Evolutionary conservation across 192 early-diverging fungal genomes (phyloP).

Genomic region (Globomyces pollinis-pini): DNA sequence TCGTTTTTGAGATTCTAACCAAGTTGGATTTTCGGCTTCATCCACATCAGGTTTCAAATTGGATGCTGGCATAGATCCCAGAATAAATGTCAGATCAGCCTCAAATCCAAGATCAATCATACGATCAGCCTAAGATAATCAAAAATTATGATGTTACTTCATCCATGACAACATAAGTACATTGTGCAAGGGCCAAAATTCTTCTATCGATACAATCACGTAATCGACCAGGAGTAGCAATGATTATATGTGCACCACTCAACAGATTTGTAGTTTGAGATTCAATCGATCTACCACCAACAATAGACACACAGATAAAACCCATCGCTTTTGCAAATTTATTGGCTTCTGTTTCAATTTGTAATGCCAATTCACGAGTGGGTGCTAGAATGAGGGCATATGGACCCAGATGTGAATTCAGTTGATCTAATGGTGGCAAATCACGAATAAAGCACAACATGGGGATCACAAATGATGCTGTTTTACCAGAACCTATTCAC

Average conservation of each 20-base stretch:
- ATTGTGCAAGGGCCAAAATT: constrained; percentile 86
- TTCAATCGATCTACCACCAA: constrained; percentile 71
- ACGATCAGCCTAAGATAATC: too few species aligned
- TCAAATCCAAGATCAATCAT: constrained; percentile 75
- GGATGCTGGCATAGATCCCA: constrained; percentile 85
- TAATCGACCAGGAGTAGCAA: constrained; percentile 96
- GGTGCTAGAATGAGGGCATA: constrained; percentile 93
- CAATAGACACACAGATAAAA: constrained; percentile 63
- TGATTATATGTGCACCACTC: constrained; percentile 90
- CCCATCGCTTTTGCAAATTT: constrained; percentile 86
- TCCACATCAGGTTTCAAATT: constrained; percentile 81
- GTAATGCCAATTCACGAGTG: constrained; percentile 94
- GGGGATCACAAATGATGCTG: constrained; percentile 91
- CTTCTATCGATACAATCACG: constrained; percentile 85
- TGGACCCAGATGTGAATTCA: constrained; percentile 76
- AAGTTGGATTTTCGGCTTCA: constrained; percentile 53
- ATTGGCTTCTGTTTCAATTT: constrained; percentile 87
- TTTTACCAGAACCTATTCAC: constrained; percentile 95
- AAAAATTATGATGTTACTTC: too few species aligned
- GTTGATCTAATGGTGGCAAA: constrained; percentile 66
- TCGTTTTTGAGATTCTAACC: constrained; percentile 19
- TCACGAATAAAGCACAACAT: constrained; percentile 86
- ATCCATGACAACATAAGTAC: constrained; percentile 98
- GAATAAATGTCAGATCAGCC: constrained; percentile 88
- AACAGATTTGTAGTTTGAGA: constrained; percentile 83